These are phyloP conservation scores for Alternaria infectoria DNA, from an alignment of 2,329 filamentous ascomycete genomes.

Conservation along the genomic window DNA sequence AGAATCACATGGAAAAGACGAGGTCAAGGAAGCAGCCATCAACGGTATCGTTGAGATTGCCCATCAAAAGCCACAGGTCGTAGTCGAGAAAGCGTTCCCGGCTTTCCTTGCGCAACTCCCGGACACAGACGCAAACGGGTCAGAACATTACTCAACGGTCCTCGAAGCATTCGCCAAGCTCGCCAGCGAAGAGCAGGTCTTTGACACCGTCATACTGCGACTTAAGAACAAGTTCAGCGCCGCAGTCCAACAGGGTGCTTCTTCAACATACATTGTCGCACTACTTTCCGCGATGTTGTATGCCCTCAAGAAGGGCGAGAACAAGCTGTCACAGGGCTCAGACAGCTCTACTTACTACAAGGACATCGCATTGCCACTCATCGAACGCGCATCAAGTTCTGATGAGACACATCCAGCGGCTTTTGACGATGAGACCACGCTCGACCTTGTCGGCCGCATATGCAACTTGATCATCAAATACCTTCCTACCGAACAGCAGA, in stretches of 20 bases:
- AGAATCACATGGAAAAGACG: constrained; percentile 61
- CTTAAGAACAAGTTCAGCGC: constrained; percentile 68
- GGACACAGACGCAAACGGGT: constrained; percentile 58
- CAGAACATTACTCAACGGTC: constrained; percentile 59
- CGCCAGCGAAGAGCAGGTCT: constrained; percentile 66
- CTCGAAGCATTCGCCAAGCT: constrained; percentile 70
- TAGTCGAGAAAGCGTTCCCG: constrained; percentile 70
- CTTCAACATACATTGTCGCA: constrained; percentile 62
- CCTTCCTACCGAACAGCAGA: constrained; percentile 58
- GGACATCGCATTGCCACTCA: constrained; percentile 54
- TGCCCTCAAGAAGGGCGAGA: constrained; percentile 62
- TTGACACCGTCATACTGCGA: constrained; percentile 67
- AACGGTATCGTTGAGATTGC: constrained; percentile 66
- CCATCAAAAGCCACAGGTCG: constrained; percentile 65
- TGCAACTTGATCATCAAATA: constrained; percentile 65
- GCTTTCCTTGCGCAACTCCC: constrained; percentile 70
- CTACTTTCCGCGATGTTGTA: constrained; percentile 68
- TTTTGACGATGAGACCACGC: constrained; percentile 57
- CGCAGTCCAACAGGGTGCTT: constrained; percentile 60
- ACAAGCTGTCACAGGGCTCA: constrained; percentile 55
- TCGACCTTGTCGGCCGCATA: constrained; percentile 67
- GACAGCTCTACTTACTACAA: constrained; percentile 53
- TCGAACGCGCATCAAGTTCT: constrained; percentile 46
- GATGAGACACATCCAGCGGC: constrained; percentile 38
- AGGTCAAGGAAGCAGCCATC: constrained; percentile 65